phyloP scores from a whole-genome alignment of 805 yeast genomes.

The Diddensiella caesifluorescens region DNA sequence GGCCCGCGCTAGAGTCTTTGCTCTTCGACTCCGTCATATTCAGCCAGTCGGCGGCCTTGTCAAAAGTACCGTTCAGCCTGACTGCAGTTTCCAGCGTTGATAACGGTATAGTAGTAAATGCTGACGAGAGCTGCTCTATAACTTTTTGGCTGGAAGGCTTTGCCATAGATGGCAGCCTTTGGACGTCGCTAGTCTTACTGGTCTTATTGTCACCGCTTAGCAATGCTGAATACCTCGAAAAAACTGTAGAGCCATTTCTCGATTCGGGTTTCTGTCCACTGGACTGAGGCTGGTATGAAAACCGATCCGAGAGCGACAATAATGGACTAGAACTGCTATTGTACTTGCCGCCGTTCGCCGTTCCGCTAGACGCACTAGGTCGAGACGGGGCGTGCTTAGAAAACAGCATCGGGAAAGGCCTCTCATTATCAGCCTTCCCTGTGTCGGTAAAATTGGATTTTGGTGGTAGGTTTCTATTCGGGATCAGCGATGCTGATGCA shows the following conservation, averaged over 20 bases:
- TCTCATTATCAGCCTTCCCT: neutral
- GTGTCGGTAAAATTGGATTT: neutral
- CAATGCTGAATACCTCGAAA: constrained; percentile 12
- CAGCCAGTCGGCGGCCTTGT: constrained; percentile 35
- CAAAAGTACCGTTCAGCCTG: constrained; percentile 25
- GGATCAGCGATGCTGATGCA: neutral
- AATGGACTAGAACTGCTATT: constrained; percentile 6
- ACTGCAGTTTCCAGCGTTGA: constrained; percentile 18
- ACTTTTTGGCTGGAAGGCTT: neutral
- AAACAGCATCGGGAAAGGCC: constrained; percentile 17
- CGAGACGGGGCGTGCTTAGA: constrained; percentile 1
- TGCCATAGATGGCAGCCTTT: neutral
- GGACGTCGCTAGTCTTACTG: neutral
- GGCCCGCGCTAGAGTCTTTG: neutral
- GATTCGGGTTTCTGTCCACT: constrained; percentile 1
- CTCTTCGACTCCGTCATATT: neutral
- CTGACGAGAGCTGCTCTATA: constrained; percentile 4
- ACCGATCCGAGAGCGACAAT: constrained; percentile 16
- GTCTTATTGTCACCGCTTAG: constrained; percentile 10
- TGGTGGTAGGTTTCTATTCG: neutral
- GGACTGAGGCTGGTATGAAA: constrained; percentile 8
- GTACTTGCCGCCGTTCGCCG: neutral
- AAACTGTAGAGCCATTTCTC: constrained; percentile 9
- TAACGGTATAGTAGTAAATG: constrained; percentile 6
- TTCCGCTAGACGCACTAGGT: neutral